Conservation (phyloP, 352 stramenopile species). For the Plasmopara halstedii region DNA sequence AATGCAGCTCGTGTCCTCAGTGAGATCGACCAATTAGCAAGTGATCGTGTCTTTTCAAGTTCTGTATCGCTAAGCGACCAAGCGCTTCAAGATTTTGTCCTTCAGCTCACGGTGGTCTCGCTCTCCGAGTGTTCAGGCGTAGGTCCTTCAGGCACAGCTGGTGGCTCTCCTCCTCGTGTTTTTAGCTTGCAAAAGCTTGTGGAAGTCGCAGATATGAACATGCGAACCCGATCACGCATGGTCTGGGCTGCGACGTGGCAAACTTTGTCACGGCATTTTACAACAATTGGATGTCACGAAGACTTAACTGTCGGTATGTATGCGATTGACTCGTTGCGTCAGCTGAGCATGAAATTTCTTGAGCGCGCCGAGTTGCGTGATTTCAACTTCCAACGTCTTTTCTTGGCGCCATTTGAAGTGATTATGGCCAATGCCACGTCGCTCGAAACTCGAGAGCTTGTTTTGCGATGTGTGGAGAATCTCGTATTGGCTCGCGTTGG, state of each 20-base stretch:
- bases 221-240: slow-evolving; percentile 92
- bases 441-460: slow-evolving; percentile 84
- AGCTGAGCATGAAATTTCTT: slow-evolving; percentile 99
- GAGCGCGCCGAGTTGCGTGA: slow-evolving; percentile 97
- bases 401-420: slow-evolving; percentile 96
- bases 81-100: slow-evolving; percentile 86
- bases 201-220: slow-evolving; percentile 99
- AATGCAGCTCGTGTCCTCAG: slow-evolving; percentile 77
- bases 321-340: slow-evolving; percentile 97
- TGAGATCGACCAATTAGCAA: slow-evolving; percentile 81
- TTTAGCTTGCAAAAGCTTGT: slow-evolving; percentile 99
- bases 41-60: slow-evolving; percentile 89
- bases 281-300: slow-evolving; percentile 93
- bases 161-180: slow-evolving; percentile 81
- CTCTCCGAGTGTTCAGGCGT: slow-evolving; percentile 81
- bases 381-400: slow-evolving; percentile 99
- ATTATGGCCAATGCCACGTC: slow-evolving; percentile 86
- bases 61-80: slow-evolving; percentile 69
- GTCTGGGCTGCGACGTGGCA: slow-evolving; percentile 98
- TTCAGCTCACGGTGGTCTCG: slow-evolving; percentile 86
- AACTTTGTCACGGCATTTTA: slow-evolving; percentile 96
- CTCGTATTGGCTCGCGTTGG: slow-evolving; percentile 83
- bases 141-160: slow-evolving; percentile 26
- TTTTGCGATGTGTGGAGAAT: slow-evolving; percentile 89
- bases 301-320: slow-evolving; percentile 98